A percentile compares a stretch with the other conserved stretches of the same genome.
phyloP scores from a whole-genome alignment of 2,329 filamentous ascomycete genomes.

The Claviceps sp. region DNA sequence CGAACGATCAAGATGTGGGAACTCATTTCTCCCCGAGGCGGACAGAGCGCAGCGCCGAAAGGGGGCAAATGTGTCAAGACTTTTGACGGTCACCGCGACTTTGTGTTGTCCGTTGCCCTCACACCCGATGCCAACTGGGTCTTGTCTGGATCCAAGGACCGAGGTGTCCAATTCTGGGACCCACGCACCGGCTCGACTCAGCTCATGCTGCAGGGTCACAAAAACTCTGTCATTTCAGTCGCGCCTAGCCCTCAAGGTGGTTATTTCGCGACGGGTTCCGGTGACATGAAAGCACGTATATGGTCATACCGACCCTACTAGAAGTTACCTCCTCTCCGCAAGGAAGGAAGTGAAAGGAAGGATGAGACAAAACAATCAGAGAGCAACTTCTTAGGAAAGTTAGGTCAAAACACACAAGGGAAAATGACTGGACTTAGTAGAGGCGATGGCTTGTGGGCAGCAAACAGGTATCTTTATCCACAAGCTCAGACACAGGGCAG shows the following conservation, averaged over 20 bases:
- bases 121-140: slow-evolving; percentile 94
- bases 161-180: slow-evolving; percentile 98
- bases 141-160: slow-evolving; percentile 91
- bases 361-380: neutral
- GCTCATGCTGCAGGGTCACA: slow-evolving; percentile 97
- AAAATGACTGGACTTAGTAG: neutral
- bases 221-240: slow-evolving; percentile 97
- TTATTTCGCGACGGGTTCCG: slow-evolving; percentile 90
- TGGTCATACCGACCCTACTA: slow-evolving; percentile 63
- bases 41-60: slow-evolving; percentile 56
- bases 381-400: too few relatives aligned
- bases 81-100: slow-evolving; percentile 96
- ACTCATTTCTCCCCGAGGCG: slow-evolving; percentile 58
- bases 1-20: slow-evolving; percentile 99
- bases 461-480: slow-evolving; percentile 1
- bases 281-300: slow-evolving; percentile 94
- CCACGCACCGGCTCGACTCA: slow-evolving; percentile 85
- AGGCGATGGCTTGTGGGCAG: neutral
- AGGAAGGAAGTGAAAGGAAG: neutral
- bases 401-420: neutral
- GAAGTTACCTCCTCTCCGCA: neutral
- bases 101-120: slow-evolving; percentile 87
- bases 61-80: slow-evolving; percentile 90
- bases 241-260: slow-evolving; percentile 80
- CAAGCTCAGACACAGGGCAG: neutral